Percentiles rank a stretch among this genome's conserved stretches.
These are phyloP conservation scores for Chrysosphaeria jannelii DNA, from an alignment of 2,329 filamentous ascomycete species.

Conservation along the genomic window DNA sequence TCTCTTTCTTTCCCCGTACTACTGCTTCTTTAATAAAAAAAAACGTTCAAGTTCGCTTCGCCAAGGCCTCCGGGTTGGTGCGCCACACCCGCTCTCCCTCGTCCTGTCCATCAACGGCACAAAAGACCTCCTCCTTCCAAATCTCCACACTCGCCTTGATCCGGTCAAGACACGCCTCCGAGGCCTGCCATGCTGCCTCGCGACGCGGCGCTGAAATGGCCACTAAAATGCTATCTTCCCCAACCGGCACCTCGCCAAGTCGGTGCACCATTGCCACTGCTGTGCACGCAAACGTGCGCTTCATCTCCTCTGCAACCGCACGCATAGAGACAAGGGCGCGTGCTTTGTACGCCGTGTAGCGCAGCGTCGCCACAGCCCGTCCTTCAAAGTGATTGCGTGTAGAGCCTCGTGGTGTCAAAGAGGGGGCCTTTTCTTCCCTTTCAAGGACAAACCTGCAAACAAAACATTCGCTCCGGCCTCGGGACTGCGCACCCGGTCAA, in stretches of 20 bases:
- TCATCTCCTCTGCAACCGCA: conserved; percentile 26
- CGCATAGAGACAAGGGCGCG: conserved; percentile 40
- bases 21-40: too few relatives aligned
- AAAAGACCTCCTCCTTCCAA: conserved; percentile 79
- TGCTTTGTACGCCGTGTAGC: conserved; percentile 45
- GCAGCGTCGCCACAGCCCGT: conserved; percentile 41
- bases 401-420: conserved; percentile 23
- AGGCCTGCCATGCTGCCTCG: conserved; percentile 58
- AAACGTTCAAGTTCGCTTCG: too few relatives aligned
- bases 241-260: conserved; percentile 58
- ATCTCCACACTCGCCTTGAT: conserved; percentile 77
- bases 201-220: conserved; percentile 63
- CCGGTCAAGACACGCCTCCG: conserved; percentile 65
- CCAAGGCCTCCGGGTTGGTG: conserved; percentile 2
- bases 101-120: not conserved
- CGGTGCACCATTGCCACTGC: conserved; percentile 61
- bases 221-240: conserved; percentile 81
- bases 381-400: conserved; percentile 46
- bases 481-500: conserved; percentile 39
- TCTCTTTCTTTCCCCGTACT: conserved; percentile 1
- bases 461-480: conserved; percentile 48
- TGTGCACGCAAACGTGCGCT: conserved; percentile 29
- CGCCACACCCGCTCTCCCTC: conserved; percentile 3
- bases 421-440: not conserved
- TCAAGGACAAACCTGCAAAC: conserved; percentile 25